phyloP scores from a whole-genome alignment of 164 flowering plant genomes.

The Nelumbo lutea region DNA sequence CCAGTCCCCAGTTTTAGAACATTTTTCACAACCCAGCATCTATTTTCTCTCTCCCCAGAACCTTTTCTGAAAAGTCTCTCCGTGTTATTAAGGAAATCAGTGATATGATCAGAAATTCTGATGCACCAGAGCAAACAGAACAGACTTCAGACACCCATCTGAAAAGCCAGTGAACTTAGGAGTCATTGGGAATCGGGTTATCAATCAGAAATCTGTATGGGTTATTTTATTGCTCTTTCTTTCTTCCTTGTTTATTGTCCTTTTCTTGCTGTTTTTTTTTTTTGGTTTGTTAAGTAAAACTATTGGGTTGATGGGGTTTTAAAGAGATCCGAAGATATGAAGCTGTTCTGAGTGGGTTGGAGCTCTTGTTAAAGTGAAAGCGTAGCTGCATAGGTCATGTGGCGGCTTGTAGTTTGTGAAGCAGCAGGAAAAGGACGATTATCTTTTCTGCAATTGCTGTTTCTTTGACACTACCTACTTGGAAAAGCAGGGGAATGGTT shows the following conservation, averaged over 20 bases:
- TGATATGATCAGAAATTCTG: not conserved
- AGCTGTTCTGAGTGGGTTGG: not conserved
- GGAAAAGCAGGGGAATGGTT: conserved; percentile 5
- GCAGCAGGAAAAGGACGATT: conserved; percentile 18
- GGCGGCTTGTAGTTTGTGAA: conserved; percentile 34
- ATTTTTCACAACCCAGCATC: conserved; percentile 28
- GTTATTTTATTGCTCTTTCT: not conserved
- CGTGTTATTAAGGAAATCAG: not conserved
- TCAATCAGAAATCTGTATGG: not conserved
- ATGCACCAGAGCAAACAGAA: conserved; percentile 11
- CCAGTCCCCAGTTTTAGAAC: conserved; percentile 39
- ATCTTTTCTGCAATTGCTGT: conserved; percentile 9
- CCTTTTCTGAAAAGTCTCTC: conserved; percentile 10
- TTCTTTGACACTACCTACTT: not conserved
- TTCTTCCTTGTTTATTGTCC: not conserved
- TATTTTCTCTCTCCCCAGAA: conserved; percentile 2
- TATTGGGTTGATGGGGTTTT: not conserved
- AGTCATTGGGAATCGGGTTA: conserved; percentile 28
- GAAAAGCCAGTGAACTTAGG: conserved; percentile 34
- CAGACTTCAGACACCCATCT: conserved; percentile 25
- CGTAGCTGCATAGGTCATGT: conserved; percentile 10
- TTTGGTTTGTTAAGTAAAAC: not conserved
- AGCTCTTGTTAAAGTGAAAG: not conserved
- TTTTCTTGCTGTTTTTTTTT: not conserved
- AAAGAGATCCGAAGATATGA: too few species aligned